Conservation (phyloP, 495 filamentous ascomycete genomes). For the Cercophora sp. region DNA sequence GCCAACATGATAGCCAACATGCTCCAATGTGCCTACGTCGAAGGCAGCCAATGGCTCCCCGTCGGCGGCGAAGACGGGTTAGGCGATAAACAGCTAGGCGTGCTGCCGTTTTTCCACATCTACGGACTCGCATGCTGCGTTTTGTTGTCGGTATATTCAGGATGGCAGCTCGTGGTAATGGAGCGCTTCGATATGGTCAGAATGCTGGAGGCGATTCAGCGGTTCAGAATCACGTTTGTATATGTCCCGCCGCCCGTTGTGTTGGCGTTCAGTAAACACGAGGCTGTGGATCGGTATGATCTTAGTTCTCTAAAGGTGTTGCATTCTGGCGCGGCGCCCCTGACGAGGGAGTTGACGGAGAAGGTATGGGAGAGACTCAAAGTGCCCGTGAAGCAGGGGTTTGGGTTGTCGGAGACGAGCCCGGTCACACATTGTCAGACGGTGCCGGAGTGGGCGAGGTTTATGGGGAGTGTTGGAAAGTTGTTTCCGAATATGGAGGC, state of each 20-base stretch:
- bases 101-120: slow-evolving; percentile 92
- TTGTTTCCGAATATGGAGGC: slow-evolving; percentile 78
- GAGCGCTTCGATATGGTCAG: slow-evolving; percentile 76
- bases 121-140: slow-evolving; percentile 52
- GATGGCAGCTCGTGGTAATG: slow-evolving; percentile 71
- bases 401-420: slow-evolving; percentile 53
- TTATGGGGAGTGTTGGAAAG: slow-evolving; percentile 75
- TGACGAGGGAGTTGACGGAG: slow-evolving; percentile 78
- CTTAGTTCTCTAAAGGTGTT: slow-evolving; percentile 75
- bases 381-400: slow-evolving; percentile 64
- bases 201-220: slow-evolving; percentile 73
- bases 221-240: slow-evolving; percentile 67
- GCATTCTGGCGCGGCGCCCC: slow-evolving; percentile 84
- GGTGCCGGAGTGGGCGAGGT: slow-evolving; percentile 73
- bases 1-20: slow-evolving; percentile 74
- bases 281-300: slow-evolving; percentile 72
- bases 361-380: slow-evolving; percentile 70
- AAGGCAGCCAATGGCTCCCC: slow-evolving; percentile 57
- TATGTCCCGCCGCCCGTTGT: slow-evolving; percentile 87
- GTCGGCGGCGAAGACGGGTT: slow-evolving; percentile 57
- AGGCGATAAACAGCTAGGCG: slow-evolving; percentile 69
- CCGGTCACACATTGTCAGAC: slow-evolving; percentile 54
- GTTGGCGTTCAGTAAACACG: slow-evolving; percentile 74
- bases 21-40: slow-evolving; percentile 48
- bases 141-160: slow-evolving; percentile 52